A percentile compares a stretch with the other conserved stretches of the same genome.
These are phyloP conservation scores for Kodamaea ohmeri DNA, from an alignment of 1,139 yeast species.

Conservation along the genomic window DNA sequence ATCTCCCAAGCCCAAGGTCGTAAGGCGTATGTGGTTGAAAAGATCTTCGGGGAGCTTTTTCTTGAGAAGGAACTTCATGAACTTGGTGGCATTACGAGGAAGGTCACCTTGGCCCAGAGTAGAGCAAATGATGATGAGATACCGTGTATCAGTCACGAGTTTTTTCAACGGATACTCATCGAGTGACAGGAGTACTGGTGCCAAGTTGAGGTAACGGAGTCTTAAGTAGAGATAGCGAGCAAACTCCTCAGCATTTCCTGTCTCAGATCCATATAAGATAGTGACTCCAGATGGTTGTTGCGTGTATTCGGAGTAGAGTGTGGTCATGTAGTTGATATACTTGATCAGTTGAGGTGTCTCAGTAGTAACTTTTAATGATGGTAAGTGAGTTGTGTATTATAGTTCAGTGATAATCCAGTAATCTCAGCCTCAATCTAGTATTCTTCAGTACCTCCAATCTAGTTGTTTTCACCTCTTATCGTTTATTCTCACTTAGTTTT, in stretches of 20 bases:
- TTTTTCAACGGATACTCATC: constrained; percentile 61
- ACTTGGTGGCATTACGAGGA: constrained; percentile 69
- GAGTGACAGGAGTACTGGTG: constrained; percentile 50
- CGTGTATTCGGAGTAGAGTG: background rate
- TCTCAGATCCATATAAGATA: constrained; percentile 85
- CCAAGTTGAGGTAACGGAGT: constrained; percentile 55
- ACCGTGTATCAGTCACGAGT: constrained; percentile 46
- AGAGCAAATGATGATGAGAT: constrained; percentile 69
- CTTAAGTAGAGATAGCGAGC: constrained; percentile 63
- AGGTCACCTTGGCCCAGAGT: constrained; percentile 97
- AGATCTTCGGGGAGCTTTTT: constrained; percentile 64
- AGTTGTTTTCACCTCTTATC: too few species aligned
- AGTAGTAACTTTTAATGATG: too few species aligned
- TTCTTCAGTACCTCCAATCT: too few species aligned
- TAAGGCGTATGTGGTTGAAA: constrained; percentile 58
- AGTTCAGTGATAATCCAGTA: too few species aligned
- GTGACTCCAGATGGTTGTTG: constrained; percentile 32
- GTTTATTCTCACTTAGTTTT: too few species aligned
- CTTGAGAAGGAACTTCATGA: constrained; percentile 73
- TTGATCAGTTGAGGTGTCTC: too few species aligned
- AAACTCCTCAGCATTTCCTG: constrained; percentile 88
- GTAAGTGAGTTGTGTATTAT: too few species aligned
- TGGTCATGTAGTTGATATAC: background rate
- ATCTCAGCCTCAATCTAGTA: too few species aligned
- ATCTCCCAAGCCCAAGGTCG: constrained; percentile 93